A percentile compares a stretch with the other conserved stretches of the same genome.
Evolutionary conservation across 2,329 filamentous ascomycete genomes (phyloP).

Genomic region (Volutella citrinella): DNA sequence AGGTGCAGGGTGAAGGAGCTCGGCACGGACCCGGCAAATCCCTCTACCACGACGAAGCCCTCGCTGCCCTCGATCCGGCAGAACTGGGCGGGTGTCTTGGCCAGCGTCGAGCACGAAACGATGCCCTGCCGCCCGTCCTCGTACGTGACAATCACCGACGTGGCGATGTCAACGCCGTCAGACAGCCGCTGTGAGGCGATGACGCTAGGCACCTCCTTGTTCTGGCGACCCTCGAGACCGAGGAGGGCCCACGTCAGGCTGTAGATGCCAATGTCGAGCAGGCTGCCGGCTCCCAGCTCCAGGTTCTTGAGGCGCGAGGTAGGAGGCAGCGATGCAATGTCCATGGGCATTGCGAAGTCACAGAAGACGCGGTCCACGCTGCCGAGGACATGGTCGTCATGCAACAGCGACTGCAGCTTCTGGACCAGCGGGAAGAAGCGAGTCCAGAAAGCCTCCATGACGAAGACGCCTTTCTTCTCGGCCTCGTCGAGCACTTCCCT

Average conservation of each 20-base stretch:
- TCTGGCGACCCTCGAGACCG: conserved; percentile 26
- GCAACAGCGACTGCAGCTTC: conserved; percentile 31
- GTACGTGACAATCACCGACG: conserved; percentile 38
- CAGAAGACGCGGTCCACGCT: conserved; percentile 35
- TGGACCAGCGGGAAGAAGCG: conserved; percentile 37
- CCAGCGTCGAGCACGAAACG: conserved; percentile 33
- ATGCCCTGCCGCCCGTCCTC: conserved; percentile 36
- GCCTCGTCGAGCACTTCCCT: conserved; percentile 36
- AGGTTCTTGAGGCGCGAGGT: conserved; percentile 33
- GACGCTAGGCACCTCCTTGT: conserved; percentile 30
- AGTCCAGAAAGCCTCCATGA: conserved; percentile 47
- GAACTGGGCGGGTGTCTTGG: conserved; percentile 22
- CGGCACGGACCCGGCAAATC: conserved; percentile 29
- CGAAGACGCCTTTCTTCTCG: conserved; percentile 34
- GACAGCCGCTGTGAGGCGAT: conserved; percentile 32
- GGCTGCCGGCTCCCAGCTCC: conserved; percentile 36
- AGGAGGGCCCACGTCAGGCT: conserved; percentile 36
- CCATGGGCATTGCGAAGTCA: conserved; percentile 35
- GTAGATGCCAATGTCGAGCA: conserved; percentile 42
- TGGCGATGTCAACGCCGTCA: conserved; percentile 31
- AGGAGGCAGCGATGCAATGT: conserved; percentile 27
- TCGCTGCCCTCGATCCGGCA: conserved; percentile 37
- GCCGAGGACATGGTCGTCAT: conserved; percentile 37
- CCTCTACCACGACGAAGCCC: conserved; percentile 35
- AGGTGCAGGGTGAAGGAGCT: conserved; percentile 33